Conservation (phyloP, 768 basidiomycete genomes). For the Neoboletus magnificus region DNA sequence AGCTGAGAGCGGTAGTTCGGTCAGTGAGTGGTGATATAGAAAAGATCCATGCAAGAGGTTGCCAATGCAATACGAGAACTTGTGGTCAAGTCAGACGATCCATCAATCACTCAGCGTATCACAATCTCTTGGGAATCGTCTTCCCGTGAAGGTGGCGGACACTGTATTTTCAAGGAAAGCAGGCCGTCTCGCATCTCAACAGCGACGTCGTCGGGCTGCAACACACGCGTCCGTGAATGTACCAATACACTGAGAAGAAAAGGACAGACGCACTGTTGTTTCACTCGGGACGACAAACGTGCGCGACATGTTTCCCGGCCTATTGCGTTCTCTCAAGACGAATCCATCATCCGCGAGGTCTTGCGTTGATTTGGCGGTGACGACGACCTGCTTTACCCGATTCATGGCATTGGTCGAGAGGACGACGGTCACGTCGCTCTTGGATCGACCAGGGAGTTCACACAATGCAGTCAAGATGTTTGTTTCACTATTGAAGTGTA, state of each 20-base stretch:
- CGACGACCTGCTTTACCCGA: slow-evolving; percentile 57
- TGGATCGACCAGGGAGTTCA: slow-evolving; percentile 68
- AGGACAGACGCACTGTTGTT: slow-evolving; percentile 48
- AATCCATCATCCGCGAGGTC: slow-evolving; percentile 41
- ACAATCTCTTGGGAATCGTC: slow-evolving; percentile 46
- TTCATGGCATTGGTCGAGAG: slow-evolving; percentile 62
- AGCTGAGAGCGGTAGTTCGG: slow-evolving; percentile 3
- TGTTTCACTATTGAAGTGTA: slow-evolving; percentile 51
- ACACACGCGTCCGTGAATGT: slow-evolving; percentile 6
- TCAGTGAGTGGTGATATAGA: slow-evolving; percentile 9
- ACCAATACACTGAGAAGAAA: background rate
- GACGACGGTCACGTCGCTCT: slow-evolving; percentile 52
- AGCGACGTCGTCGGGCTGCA: slow-evolving; percentile 51
- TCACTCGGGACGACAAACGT: slow-evolving; percentile 52
- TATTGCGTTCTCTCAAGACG: slow-evolving; percentile 54
- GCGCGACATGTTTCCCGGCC: slow-evolving; percentile 48
- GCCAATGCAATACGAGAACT: slow-evolving; percentile 2
- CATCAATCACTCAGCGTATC: slow-evolving; percentile 41
- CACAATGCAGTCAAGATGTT: slow-evolving; percentile 56
- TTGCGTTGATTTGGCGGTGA: slow-evolving; percentile 46
- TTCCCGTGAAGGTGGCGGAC: slow-evolving; percentile 42
- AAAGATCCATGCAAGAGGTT: slow-evolving; percentile 8
- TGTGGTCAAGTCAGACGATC: slow-evolving; percentile 11
- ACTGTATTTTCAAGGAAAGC: slow-evolving; percentile 52
- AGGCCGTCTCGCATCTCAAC: slow-evolving; percentile 60